Evolutionary conservation across 495 filamentous ascomycete genomes (phyloP).

Genomic region (Stereocaulon alpinum): DNA sequence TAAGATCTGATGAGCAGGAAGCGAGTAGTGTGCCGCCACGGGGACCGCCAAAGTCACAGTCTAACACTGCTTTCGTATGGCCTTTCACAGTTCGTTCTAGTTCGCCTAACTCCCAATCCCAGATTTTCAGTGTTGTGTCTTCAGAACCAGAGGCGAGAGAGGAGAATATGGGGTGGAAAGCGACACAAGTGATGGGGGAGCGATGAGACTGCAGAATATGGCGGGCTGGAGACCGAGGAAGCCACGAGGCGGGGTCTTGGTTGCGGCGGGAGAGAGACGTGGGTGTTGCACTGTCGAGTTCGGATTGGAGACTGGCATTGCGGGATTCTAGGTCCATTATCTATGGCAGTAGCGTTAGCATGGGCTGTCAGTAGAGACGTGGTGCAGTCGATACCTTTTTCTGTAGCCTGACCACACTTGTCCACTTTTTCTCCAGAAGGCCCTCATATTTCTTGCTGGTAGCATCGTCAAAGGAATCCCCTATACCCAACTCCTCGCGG

Average conservation of each 20-base stretch:
- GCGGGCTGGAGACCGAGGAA: constrained; percentile 67
- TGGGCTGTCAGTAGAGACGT: background rate
- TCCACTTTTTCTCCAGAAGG: constrained; percentile 93
- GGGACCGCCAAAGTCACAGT: constrained; percentile 87
- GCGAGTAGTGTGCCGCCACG: constrained; percentile 77
- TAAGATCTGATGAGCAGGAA: constrained; percentile 81
- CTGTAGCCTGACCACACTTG: constrained; percentile 78
- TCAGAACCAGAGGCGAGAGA: constrained; percentile 88
- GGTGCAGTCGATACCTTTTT: constrained; percentile 56
- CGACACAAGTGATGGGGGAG: constrained; percentile 70
- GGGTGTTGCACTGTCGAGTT: constrained; percentile 78
- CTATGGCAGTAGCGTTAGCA: constrained; percentile 35
- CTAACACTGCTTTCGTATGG: constrained; percentile 80
- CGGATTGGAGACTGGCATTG: constrained; percentile 58
- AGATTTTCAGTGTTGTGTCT: constrained; percentile 90
- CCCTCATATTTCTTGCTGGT: constrained; percentile 84
- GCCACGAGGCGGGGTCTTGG: constrained; percentile 78
- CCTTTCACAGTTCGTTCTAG: constrained; percentile 86
- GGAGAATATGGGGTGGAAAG: constrained; percentile 91
- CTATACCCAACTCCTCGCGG: constrained; percentile 32
- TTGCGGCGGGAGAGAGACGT: constrained; percentile 68
- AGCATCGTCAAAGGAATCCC: constrained; percentile 52
- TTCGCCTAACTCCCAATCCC: constrained; percentile 96
- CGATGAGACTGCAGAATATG: constrained; percentile 83
- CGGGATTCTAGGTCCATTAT: constrained; percentile 88